Evolutionary conservation across 129 eudicot species (phyloP).

Genomic region (Escallonia herrerae): DNA sequence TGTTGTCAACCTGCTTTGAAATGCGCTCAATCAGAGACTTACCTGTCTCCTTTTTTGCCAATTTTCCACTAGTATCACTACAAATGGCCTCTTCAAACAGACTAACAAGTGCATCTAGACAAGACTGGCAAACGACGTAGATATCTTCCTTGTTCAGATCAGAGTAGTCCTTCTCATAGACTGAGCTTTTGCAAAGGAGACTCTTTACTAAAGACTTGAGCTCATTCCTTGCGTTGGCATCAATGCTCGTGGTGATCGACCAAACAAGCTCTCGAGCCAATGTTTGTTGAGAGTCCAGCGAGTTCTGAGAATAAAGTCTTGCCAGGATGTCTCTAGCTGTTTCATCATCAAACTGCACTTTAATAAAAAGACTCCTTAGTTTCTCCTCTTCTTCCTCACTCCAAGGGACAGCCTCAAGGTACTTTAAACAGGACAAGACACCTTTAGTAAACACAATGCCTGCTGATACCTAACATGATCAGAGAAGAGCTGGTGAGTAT

Average conservation of each 20-base stretch:
- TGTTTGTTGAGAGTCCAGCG: conserved; percentile 28
- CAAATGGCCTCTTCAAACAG: conserved; percentile 47
- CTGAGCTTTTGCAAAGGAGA: conserved; percentile 52
- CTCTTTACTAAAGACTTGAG: conserved; percentile 59
- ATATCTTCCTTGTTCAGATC: conserved; percentile 53
- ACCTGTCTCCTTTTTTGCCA: conserved; percentile 5
- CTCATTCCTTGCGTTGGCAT: conserved; percentile 54
- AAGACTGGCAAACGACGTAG: conserved; percentile 31
- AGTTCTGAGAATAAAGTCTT: conserved; percentile 29
- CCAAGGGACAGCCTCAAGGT: conserved; percentile 70
- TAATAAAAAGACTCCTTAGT: conserved; percentile 36
- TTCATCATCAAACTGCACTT: conserved; percentile 31
- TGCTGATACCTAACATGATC: conserved; percentile 39
- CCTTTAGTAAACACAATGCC: conserved; percentile 44
- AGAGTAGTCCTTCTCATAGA: conserved; percentile 33
- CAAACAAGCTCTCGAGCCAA: conserved; percentile 38
- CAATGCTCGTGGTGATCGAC: conserved; percentile 37
- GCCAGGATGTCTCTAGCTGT: conserved; percentile 34
- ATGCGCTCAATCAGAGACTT: conserved; percentile 45
- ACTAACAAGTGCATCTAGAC: conserved; percentile 26
- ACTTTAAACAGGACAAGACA: conserved; percentile 43
- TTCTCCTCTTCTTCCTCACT: conserved; percentile 70
- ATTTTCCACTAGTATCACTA: not conserved
- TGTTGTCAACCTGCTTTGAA: conserved; percentile 58
- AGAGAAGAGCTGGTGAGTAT: not conserved